These are phyloP conservation scores for Yamadazyma diddensiae DNA, from an alignment of 1,139 yeast genomes.

Conservation along the genomic window DNA sequence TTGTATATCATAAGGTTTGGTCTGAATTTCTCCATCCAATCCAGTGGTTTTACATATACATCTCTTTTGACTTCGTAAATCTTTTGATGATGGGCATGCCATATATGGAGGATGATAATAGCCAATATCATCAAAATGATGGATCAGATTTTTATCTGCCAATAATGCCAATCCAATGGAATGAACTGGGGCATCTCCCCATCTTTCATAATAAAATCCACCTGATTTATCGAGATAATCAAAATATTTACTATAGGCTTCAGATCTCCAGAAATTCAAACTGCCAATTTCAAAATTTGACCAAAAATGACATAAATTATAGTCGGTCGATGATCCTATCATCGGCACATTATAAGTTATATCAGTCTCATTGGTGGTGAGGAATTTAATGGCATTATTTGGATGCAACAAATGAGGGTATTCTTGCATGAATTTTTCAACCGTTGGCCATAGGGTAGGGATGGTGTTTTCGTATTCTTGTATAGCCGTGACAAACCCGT, in stretches of 20 bases:
- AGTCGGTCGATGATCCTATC: slow-evolving; percentile 42
- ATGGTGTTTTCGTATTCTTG: slow-evolving; percentile 47
- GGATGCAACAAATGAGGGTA: slow-evolving; percentile 65
- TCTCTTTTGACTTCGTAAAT: slow-evolving; percentile 51
- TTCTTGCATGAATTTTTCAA: slow-evolving; percentile 58
- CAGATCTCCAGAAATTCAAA: slow-evolving; percentile 73
- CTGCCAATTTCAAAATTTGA: slow-evolving; percentile 88
- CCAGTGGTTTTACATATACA: slow-evolving; percentile 61
- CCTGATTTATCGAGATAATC: slow-evolving; percentile 67
- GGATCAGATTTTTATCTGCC: slow-evolving; percentile 65
- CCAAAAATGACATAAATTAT: slow-evolving; percentile 94
- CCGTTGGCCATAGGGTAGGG: slow-evolving; percentile 77
- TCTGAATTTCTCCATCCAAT: slow-evolving; percentile 34
- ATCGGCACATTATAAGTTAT: slow-evolving; percentile 21
- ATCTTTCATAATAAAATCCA: slow-evolving; percentile 87
- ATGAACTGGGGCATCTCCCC: slow-evolving; percentile 99
- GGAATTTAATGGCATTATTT: slow-evolving; percentile 65
- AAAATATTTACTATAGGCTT: slow-evolving; percentile 67
- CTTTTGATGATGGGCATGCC: slow-evolving; percentile 70
- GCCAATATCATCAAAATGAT: slow-evolving; percentile 90
- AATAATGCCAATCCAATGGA: slow-evolving; percentile 70
- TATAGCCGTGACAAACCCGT: slow-evolving; percentile 44
- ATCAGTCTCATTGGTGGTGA: slow-evolving; percentile 57
- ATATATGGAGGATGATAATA: slow-evolving; percentile 80
- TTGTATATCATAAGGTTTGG: slow-evolving; percentile 50